These are phyloP conservation scores for Lagenidium giganteum DNA, from an alignment of 352 stramenopile species.

Conservation along the genomic window DNA sequence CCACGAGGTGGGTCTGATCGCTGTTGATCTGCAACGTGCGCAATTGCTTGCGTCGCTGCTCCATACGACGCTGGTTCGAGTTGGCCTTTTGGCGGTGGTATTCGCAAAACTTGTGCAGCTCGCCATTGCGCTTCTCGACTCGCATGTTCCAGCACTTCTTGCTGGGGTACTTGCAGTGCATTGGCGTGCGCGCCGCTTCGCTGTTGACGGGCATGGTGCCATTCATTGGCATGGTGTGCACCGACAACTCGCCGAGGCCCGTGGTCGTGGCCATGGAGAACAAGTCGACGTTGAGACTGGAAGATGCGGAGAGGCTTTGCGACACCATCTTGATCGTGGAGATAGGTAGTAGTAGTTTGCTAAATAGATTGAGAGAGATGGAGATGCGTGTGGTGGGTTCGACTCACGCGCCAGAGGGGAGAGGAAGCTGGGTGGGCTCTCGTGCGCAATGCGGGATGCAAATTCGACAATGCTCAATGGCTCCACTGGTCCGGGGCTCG, in stretches of 20 bases:
- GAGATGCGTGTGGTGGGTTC: no score
- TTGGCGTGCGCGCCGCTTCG: constrained; percentile 9
- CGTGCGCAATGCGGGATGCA: not conserved
- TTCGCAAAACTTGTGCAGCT: constrained; percentile 84
- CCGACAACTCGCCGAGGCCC: constrained; percentile 17
- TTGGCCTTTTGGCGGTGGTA: constrained; percentile 84
- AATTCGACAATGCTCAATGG: constrained; percentile 2
- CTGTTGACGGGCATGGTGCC: not conserved
- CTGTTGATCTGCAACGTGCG: constrained; percentile 11
- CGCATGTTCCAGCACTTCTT: constrained; percentile 82
- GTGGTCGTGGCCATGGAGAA: constrained; percentile 16
- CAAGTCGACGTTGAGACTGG: constrained; percentile 8
- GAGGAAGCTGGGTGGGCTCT: not conserved
- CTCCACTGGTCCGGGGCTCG: no score
- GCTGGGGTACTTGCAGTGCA: constrained; percentile 61
- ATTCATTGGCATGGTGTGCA: constrained; percentile 11
- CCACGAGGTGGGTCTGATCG: not conserved
- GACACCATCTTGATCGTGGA: constrained; percentile 15
- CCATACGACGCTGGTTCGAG: constrained; percentile 80
- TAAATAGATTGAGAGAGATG: not conserved
- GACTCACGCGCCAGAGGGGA: no score
- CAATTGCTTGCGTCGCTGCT: constrained; percentile 71
- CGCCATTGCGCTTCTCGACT: constrained; percentile 76
- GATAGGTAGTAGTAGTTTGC: not conserved
- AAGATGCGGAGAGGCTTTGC: constrained; percentile 14